These are phyloP conservation scores for Dothidotthia symphoricarpi DNA, from an alignment of 2,329 filamentous ascomycete species.

Conservation along the genomic window DNA sequence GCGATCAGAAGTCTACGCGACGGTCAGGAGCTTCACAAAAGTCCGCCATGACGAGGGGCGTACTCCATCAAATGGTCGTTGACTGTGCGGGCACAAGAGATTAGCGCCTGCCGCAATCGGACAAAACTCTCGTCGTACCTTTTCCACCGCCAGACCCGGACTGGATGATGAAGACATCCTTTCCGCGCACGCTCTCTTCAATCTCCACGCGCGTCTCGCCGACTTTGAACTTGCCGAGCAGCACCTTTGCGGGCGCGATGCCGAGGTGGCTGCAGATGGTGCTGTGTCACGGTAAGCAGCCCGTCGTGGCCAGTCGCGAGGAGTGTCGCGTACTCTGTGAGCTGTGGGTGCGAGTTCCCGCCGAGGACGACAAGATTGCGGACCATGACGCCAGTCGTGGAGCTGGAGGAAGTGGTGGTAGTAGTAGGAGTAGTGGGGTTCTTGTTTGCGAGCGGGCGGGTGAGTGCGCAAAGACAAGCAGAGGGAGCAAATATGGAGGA, in stretches of 20 bases:
- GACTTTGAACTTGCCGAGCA: slow-evolving; percentile 88
- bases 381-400: slow-evolving; percentile 62
- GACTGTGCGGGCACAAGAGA: slow-evolving; percentile 50
- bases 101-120: too few species aligned
- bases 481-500: slow-evolving; percentile 3
- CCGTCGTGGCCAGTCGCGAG: not conserved
- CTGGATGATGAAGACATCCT: slow-evolving; percentile 97
- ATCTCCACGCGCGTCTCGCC: slow-evolving; percentile 96
- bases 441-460: not conserved
- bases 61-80: slow-evolving; percentile 92
- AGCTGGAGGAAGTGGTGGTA: too few species aligned
- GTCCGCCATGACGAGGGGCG: slow-evolving; percentile 26
- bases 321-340: slow-evolving; percentile 59
- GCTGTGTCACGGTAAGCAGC: slow-evolving; percentile 15
- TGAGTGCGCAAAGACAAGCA: slow-evolving; percentile 5
- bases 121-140: too few species aligned
- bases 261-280: slow-evolving; percentile 86
- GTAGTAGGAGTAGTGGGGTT: not conserved
- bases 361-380: slow-evolving; percentile 93
- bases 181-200: slow-evolving; percentile 91
- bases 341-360: slow-evolving; percentile 85
- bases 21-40: slow-evolving; percentile 26
- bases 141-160: slow-evolving; percentile 84
- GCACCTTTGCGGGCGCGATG: slow-evolving; percentile 78
- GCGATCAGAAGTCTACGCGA: slow-evolving; percentile 73